These are phyloP conservation scores for Colletotrichum coccodes DNA, from an alignment of 2,329 filamentous ascomycete species.

Conservation along the genomic window DNA sequence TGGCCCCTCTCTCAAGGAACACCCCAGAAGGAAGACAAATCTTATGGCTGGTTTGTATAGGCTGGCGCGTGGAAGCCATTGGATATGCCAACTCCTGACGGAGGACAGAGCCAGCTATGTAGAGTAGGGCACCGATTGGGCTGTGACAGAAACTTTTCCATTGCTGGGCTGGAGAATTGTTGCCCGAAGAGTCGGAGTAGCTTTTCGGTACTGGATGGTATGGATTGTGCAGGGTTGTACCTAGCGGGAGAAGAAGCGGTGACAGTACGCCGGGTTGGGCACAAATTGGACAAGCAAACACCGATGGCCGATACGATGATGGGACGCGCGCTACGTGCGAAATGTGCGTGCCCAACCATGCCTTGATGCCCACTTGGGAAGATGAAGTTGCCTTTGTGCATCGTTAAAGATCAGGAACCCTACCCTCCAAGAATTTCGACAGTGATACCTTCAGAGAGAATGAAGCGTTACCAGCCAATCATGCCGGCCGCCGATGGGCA, in stretches of 20 bases:
- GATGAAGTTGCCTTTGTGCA: slow-evolving; percentile 27
- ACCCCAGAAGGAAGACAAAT: slow-evolving; percentile 32
- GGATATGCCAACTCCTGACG: slow-evolving; percentile 26
- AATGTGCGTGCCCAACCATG: slow-evolving; percentile 35
- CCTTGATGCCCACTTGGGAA: slow-evolving; percentile 35
- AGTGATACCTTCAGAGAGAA: neutral
- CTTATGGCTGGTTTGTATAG: slow-evolving; percentile 19
- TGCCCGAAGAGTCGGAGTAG: slow-evolving; percentile 44
- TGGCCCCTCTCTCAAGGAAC: slow-evolving; percentile 33
- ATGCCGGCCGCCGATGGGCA: neutral
- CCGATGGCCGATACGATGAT: slow-evolving; percentile 29
- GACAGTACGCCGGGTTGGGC: slow-evolving; percentile 35
- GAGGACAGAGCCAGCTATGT: slow-evolving; percentile 28
- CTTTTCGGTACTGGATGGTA: slow-evolving; percentile 40
- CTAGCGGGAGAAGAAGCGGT: slow-evolving; percentile 46
- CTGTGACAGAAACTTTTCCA: slow-evolving; percentile 37
- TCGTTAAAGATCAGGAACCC: slow-evolving; percentile 22
- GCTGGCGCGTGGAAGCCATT: slow-evolving; percentile 26
- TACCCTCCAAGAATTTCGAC: neutral
- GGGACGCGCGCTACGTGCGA: slow-evolving; percentile 30
- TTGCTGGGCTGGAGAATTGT: slow-evolving; percentile 39
- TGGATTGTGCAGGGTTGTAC: slow-evolving; percentile 45
- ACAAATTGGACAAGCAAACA: slow-evolving; percentile 34
- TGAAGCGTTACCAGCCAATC: slow-evolving; percentile 14
- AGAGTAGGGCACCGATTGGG: slow-evolving; percentile 43